A percentile compares a stretch with the other conserved stretches of the same genome.
Conservation (phyloP, 495 filamentous ascomycete species). For the Eremomyces bilateralis region DNA sequence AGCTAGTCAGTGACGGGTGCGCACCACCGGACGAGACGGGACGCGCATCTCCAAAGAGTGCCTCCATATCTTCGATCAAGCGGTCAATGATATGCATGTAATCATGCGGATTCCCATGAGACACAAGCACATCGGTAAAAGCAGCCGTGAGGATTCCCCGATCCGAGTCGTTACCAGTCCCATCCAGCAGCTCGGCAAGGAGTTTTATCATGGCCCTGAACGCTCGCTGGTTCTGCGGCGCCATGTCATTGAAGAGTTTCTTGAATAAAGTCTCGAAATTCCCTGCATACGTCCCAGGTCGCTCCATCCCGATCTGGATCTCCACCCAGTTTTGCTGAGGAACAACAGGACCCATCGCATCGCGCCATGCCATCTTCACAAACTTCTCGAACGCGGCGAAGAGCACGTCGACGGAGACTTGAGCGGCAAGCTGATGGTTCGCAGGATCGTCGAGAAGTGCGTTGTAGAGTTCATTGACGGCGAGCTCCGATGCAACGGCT, state of each 20-base stretch:
- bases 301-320: constrained; percentile 54
- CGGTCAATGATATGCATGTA: constrained; percentile 84
- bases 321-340: constrained; percentile 36
- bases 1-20: constrained; percentile 29
- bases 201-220: constrained; percentile 68
- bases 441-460: constrained; percentile 58
- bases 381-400: constrained; percentile 93
- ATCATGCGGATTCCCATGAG: constrained; percentile 44
- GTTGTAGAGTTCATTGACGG: constrained; percentile 84
- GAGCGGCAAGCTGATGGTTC: constrained; percentile 47
- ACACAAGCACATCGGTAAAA: constrained; percentile 72
- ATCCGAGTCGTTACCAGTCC: constrained; percentile 86
- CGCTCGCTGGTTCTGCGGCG: constrained; percentile 79
- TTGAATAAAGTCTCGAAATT: constrained; percentile 80
- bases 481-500: constrained; percentile 45
- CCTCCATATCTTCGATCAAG: constrained; percentile 77
- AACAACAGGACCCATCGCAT: constrained; percentile 70
- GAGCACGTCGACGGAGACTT: constrained; percentile 67
- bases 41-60: constrained; percentile 51
- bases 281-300: constrained; percentile 41
- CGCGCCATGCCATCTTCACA: constrained; percentile 66
- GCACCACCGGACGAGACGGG: constrained; percentile 19
- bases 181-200: constrained; percentile 70
- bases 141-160: constrained; percentile 74
- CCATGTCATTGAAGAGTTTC: constrained; percentile 51